Conservation (phyloP, 1,139 yeast species). For the Eremothecium sinecaudum region DNA sequence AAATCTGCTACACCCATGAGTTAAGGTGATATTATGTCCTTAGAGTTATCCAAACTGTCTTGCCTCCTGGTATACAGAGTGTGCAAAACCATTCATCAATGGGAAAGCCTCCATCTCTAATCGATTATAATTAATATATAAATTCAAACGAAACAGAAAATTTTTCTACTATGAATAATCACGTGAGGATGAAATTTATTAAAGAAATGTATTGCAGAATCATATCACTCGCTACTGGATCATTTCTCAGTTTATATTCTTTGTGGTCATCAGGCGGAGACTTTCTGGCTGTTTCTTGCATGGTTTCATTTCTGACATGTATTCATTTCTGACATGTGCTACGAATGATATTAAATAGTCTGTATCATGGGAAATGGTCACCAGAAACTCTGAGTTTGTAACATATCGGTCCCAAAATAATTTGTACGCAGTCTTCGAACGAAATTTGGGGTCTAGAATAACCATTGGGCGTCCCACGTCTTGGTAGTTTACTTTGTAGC, state of each 20-base stretch:
- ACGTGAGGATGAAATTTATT: not conserved
- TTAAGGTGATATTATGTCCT: too few relatives aligned
- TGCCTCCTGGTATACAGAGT: too few relatives aligned
- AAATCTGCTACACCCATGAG: slow-evolving; percentile 32
- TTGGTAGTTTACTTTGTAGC: slow-evolving; percentile 17
- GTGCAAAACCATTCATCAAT: too few relatives aligned
- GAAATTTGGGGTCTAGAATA: slow-evolving; percentile 9
- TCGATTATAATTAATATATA: not conserved
- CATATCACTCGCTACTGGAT: too few relatives aligned
- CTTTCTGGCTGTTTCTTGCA: too few relatives aligned
- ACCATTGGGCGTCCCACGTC: slow-evolving; percentile 19
- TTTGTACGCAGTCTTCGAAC: not conserved
- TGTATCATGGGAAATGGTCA: slow-evolving; percentile 27
- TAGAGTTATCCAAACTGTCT: too few relatives aligned
- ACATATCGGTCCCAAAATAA: slow-evolving; percentile 11
- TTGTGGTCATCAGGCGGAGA: too few relatives aligned
- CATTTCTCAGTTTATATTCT: too few relatives aligned
- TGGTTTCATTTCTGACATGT: too few relatives aligned
- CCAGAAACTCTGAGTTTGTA: slow-evolving; percentile 9
- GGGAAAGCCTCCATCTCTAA: too few relatives aligned
- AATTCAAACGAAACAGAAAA: slow-evolving; percentile 2
- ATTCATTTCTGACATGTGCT: slow-evolving; percentile 7
- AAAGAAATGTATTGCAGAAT: too few relatives aligned
- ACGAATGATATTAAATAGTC: slow-evolving; percentile 22
- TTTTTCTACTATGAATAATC: not conserved